These are phyloP conservation scores for Hura crepitans DNA, from an alignment of 441 rosid genomes.

Conservation along the genomic window DNA sequence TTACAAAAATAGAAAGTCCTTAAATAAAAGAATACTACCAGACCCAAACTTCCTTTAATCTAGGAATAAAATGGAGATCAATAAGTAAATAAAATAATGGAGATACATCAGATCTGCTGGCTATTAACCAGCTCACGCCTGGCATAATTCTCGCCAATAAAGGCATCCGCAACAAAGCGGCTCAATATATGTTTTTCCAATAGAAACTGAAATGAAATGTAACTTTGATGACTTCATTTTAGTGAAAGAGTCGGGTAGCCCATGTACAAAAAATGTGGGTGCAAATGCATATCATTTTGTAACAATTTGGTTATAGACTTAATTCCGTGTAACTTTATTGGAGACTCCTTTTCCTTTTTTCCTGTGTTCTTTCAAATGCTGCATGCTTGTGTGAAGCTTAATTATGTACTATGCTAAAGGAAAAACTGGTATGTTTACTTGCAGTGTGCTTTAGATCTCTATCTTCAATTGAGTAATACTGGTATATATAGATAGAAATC, in stretches of 20 bases:
- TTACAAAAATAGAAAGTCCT: too few relatives aligned
- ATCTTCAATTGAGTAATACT: background rate
- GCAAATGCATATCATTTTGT: background rate
- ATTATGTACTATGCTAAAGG: background rate
- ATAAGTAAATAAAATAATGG: too few relatives aligned
- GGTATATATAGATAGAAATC: background rate
- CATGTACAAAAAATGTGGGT: background rate
- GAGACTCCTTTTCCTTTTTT: background rate
- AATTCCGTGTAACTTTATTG: background rate
- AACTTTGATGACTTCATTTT: background rate
- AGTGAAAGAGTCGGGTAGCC: background rate
- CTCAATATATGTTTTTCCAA: background rate
- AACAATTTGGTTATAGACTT: background rate
- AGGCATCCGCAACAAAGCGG: too few relatives aligned
- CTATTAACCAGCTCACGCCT: too few relatives aligned
- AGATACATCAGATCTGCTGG: too few relatives aligned
- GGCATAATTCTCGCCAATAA: too few relatives aligned
- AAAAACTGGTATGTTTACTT: background rate
- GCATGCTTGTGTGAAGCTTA: background rate
- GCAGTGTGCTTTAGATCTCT: background rate
- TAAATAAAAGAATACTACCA: too few relatives aligned
- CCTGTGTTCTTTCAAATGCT: background rate
- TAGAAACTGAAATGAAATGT: background rate
- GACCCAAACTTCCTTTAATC: too few relatives aligned
- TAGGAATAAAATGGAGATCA: too few relatives aligned